phyloP scores from a whole-genome alignment of 2,329 filamentous ascomycete genomes.

The Penicillium janthinellum region DNA sequence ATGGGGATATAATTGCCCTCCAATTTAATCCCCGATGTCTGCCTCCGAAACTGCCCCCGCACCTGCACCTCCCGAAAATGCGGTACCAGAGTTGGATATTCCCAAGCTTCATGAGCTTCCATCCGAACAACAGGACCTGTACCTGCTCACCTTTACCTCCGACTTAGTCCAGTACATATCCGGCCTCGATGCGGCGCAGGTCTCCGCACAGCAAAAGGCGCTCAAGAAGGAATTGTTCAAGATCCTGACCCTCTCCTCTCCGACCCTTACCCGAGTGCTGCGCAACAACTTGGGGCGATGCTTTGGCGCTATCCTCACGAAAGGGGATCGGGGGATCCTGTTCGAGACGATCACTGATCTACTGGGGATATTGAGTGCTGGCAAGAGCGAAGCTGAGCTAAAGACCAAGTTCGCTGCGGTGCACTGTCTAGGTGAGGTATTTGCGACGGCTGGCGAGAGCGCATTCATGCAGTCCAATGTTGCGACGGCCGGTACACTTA shows the following conservation, averaged over 20 bases:
- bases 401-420: constrained; percentile 84
- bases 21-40: constrained; percentile 40
- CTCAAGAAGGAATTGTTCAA: constrained; percentile 94
- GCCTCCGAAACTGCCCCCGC: constrained; percentile 37
- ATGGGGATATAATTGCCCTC: constrained; percentile 2
- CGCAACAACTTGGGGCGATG: constrained; percentile 86
- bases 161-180: constrained; percentile 78
- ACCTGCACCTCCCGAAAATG: constrained; percentile 40
- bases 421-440: constrained; percentile 83
- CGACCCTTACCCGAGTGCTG: constrained; percentile 82
- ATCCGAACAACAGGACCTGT: constrained; percentile 92
- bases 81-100: constrained; percentile 72
- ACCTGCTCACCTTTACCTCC: constrained; percentile 85
- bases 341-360: constrained; percentile 95
- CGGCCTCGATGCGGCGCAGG: constrained; percentile 71
- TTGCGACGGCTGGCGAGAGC: constrained; percentile 89
- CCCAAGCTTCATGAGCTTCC: constrained; percentile 86
- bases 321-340: constrained; percentile 85
- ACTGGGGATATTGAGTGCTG: constrained; percentile 68
- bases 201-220: constrained; percentile 84
- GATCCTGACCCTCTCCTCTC: constrained; percentile 79
- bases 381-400: constrained; percentile 77
- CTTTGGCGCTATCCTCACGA: constrained; percentile 77
- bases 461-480: constrained; percentile 80
- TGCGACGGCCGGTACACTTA: constrained; percentile 70